These are phyloP conservation scores for Botryotinia calthae DNA, from an alignment of 2,329 filamentous ascomycete species.

Conservation along the genomic window DNA sequence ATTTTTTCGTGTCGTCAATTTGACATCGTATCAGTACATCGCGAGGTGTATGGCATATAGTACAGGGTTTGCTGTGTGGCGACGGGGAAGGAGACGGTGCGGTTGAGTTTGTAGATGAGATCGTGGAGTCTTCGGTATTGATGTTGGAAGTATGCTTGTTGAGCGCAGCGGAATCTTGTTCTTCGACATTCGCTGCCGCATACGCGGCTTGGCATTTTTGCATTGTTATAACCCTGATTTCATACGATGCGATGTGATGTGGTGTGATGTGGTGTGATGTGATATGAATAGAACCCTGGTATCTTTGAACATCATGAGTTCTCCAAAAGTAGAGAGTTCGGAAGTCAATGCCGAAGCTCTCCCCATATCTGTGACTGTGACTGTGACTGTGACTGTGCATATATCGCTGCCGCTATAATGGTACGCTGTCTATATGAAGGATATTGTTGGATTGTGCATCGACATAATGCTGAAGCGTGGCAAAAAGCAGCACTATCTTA, in stretches of 20 bases:
- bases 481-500: not conserved
- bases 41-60: slow-evolving; percentile 20
- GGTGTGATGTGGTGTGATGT: not conserved
- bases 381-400: not conserved
- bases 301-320: not conserved
- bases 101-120: not conserved
- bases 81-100: not conserved
- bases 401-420: not conserved
- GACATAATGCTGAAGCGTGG: not conserved
- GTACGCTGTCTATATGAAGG: accelerated
- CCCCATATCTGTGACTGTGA: not conserved
- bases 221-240: not conserved
- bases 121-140: not conserved
- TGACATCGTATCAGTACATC: slow-evolving; percentile 27
- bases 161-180: too few species aligned
- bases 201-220: not conserved
- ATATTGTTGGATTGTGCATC: too few species aligned
- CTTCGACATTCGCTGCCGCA: not conserved
- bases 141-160: not conserved
- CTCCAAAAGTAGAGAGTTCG: not conserved
- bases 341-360: slow-evolving; percentile 1
- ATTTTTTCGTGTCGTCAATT: slow-evolving; percentile 24
- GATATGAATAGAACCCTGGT: not conserved
- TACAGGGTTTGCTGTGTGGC: slow-evolving; percentile 25
- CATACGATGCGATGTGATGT: not conserved